Percentiles rank a stretch among this genome's conserved stretches.
Conservation (phyloP, 2,329 filamentous ascomycete species). For the Ciborinia camelliae region DNA sequence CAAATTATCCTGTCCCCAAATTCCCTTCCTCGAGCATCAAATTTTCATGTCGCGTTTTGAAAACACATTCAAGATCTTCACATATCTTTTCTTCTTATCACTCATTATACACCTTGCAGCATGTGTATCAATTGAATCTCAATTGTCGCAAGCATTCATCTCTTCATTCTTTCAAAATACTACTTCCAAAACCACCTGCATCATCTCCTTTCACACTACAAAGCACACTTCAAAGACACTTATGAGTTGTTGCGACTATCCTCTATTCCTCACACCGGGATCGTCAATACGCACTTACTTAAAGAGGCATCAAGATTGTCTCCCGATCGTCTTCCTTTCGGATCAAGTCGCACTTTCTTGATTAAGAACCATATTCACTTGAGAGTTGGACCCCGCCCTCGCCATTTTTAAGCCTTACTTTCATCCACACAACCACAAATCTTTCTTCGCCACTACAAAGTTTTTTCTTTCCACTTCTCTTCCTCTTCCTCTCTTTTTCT, state of each 20-base stretch:
- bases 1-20: background rate
- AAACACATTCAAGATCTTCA: background rate
- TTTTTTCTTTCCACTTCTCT: background rate
- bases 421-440: background rate
- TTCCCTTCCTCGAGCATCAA: background rate
- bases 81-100: background rate
- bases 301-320: background rate
- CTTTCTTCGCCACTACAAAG: background rate
- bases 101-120: background rate
- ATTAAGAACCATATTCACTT: background rate
- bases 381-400: background rate
- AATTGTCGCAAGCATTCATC: background rate
- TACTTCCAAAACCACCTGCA: background rate
- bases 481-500: background rate
- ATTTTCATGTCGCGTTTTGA: background rate
- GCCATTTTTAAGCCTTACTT: background rate
- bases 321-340: too few species aligned
- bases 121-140: too few species aligned
- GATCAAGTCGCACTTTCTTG: background rate
- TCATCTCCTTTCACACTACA: background rate
- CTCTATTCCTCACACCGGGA: too few species aligned
- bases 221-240: constrained; percentile 3
- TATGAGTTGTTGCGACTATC: background rate
- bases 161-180: background rate
- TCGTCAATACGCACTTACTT: background rate